A percentile compares a stretch with the other conserved stretches of the same genome.
phyloP scores from a whole-genome alignment of 768 basidiomycete genomes.

The Symmetrospora coprosmae region DNA sequence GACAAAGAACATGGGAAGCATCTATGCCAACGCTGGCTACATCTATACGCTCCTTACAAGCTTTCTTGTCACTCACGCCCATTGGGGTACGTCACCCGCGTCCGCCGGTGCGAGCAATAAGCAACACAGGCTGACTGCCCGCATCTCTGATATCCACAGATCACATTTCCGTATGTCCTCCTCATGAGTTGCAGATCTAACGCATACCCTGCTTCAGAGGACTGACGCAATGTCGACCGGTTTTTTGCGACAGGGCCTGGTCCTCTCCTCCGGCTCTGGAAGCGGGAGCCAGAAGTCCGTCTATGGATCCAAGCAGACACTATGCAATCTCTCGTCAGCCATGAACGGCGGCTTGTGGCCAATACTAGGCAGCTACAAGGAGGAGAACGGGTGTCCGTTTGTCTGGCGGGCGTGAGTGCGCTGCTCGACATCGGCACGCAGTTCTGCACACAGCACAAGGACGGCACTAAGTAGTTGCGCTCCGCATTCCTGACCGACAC shows the following conservation, averaged over 20 bases:
- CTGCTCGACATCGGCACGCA: slow-evolving; percentile 43
- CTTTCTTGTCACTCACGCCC: slow-evolving; percentile 21
- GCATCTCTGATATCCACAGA: too few species aligned
- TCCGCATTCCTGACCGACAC: background rate
- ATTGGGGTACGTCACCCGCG: slow-evolving; percentile 8
- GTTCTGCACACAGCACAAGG: background rate
- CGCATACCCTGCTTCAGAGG: background rate
- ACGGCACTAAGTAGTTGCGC: too few species aligned
- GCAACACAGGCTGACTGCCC: too few species aligned
- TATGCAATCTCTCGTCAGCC: background rate
- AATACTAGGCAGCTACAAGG: slow-evolving; percentile 60
- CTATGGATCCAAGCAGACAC: slow-evolving; percentile 8
- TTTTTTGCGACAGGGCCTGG: slow-evolving; percentile 2
- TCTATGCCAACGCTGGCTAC: slow-evolving; percentile 3
- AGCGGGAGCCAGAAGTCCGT: slow-evolving; percentile 2
- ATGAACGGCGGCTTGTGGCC: slow-evolving; percentile 78
- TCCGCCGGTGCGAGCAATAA: too few species aligned
- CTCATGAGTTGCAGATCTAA: background rate
- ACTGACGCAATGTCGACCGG: too few species aligned
- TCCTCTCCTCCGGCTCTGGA: slow-evolving; percentile 5
- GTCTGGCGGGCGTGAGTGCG: slow-evolving; percentile 51
- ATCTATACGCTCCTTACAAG: background rate
- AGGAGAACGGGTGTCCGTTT: slow-evolving; percentile 40
- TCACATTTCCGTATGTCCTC: slow-evolving; percentile 19
- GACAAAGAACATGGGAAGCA: background rate